Evolutionary conservation across 164 flowering plant genomes (phyloP).

Genomic region (Nymphaea colorata): DNA sequence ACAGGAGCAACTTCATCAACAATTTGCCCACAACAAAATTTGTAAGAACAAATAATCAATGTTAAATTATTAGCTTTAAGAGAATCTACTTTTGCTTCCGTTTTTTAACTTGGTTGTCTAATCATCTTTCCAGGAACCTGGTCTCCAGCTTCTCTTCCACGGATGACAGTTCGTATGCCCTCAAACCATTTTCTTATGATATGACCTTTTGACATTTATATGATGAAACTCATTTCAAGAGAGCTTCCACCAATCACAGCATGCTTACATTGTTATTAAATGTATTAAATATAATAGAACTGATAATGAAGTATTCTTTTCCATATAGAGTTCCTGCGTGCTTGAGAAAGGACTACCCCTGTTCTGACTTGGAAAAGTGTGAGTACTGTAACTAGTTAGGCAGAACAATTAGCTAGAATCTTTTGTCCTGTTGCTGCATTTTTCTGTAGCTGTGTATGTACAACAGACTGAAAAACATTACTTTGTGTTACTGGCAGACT

Average conservation of each 20-base stretch:
- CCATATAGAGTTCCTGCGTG: constrained; percentile 6
- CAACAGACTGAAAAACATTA: neutral
- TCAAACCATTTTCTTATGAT: too few species aligned
- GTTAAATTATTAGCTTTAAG: neutral
- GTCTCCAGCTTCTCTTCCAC: neutral
- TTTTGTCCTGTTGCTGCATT: neutral
- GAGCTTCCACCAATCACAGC: too few species aligned
- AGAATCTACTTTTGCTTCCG: neutral
- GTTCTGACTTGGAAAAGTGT: neutral
- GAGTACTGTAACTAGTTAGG: neutral
- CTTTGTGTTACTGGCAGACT: constrained; percentile 2
- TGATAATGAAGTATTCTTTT: too few species aligned
- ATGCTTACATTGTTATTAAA: too few species aligned
- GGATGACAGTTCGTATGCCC: too few species aligned
- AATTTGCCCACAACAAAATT: neutral
- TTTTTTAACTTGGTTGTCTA: neutral
- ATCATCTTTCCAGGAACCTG: neutral
- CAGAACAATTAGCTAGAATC: neutral
- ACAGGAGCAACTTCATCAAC: neutral
- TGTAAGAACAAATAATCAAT: neutral
- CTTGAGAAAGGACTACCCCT: constrained; percentile 1
- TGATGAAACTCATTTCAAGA: too few species aligned
- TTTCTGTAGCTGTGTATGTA: neutral
- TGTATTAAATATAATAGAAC: too few species aligned
- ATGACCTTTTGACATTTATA: too few species aligned